Evolutionary conservation across 2,329 filamentous ascomycete species (phyloP), one percentile per base, ranked within the genome.

Genomic region (Xylariales sp.): DNA sequence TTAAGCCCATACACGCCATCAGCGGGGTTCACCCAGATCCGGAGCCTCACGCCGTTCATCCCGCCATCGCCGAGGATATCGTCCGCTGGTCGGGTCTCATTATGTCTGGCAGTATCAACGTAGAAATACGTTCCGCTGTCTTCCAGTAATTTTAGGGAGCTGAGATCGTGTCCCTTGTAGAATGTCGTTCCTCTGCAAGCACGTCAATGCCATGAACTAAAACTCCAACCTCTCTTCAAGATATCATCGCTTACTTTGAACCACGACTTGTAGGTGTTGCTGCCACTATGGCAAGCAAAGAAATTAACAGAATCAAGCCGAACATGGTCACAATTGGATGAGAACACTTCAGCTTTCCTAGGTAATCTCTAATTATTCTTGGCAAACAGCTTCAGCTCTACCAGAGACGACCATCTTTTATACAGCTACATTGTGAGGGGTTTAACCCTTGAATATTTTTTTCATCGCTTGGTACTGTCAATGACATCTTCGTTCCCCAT

Each of bases 91-190:
- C 33, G 33, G 12, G 33, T 37, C 4, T 6, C 33, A 29, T 37
- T 37, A 14, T 37, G 19, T 7, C 25, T n/a, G n/a, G 33, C 33
- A 18, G 33, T 37, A 14, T 37, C 33, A 18, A 18, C 33, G 23
- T 37, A 37, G 23, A 18, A 29, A 24, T 16, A 28, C 10, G 21
- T 37, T 6, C 33, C 33, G 24, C n/a, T 19, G 6, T 37, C 33
- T 5, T 37, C 33, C 3, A 37, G 5, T 5, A 37, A 17, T 18
- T 37, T 37, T 5, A 37, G 33, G 2, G 33, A 37, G 24, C 33
- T 37, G 15, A 37, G 17, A 20, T 37, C 33, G 23, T 37, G 33
- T n/a, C 33, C 33, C 23, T 37, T 37, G 33, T 37, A 37, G 23
- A 37, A 37, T 7, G 12, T 14, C 7, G 33, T 24, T 18, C 29